phyloP scores from a whole-genome alignment of 129 eudicot species.

The Chrysanthemum seticuspe region DNA sequence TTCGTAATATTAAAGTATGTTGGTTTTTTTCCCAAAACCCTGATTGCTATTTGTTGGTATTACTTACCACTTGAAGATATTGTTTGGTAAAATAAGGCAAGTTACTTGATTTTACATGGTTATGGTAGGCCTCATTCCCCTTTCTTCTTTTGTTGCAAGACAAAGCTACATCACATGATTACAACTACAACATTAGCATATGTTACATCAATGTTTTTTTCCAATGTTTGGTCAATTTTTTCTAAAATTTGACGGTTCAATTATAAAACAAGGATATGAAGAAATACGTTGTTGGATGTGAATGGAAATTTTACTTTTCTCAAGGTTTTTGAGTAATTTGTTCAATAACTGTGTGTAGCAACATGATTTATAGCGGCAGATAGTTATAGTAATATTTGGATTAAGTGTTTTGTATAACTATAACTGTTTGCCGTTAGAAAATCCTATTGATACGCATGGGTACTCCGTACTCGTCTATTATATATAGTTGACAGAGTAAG shows the following conservation, averaged over 20 bases:
- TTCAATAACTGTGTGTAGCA: no score
- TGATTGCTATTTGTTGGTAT: background rate
- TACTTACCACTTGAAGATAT: conserved; percentile 6
- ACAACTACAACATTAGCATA: conserved; percentile 32
- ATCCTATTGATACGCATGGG: no score
- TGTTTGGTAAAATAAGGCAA: conserved; percentile 34
- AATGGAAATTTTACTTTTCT: no score
- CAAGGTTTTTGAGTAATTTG: no score
- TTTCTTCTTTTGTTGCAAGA: conserved; percentile 24
- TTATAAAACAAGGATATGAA: no score
- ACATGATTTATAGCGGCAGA: no score
- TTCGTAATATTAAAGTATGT: background rate
- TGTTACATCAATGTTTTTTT: conserved; percentile 33
- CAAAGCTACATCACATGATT: conserved; percentile 40
- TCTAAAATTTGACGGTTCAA: background rate
- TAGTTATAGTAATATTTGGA: no score
- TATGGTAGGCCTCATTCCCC: conserved; percentile 23
- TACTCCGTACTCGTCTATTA: no score
- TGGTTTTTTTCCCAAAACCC: background rate
- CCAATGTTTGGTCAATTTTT: conserved; percentile 13
- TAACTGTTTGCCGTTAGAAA: no score
- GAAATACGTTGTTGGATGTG: no score
- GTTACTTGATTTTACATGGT: conserved; percentile 17
- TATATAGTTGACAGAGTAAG: no score
- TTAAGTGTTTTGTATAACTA: no score